These are phyloP conservation scores for Exophiala mesophila DNA, from an alignment of 2,329 filamentous ascomycete genomes.

Conservation along the genomic window DNA sequence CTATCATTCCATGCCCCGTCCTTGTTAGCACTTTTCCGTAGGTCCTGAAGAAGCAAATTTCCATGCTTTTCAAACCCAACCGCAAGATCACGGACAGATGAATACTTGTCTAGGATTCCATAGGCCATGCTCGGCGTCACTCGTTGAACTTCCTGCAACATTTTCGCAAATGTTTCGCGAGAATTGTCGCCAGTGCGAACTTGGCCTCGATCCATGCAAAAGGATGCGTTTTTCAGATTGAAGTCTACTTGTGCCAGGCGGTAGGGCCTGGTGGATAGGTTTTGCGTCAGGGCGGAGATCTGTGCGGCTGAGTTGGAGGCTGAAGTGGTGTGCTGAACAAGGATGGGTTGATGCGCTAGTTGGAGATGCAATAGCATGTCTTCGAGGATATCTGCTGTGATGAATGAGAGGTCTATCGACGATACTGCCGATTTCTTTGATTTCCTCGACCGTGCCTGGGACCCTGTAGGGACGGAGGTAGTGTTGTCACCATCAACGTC, in stretches of 20 bases:
- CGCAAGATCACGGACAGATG: conserved; percentile 54
- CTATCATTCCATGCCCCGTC: conserved; percentile 42
- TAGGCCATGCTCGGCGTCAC: conserved; percentile 69
- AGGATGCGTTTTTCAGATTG: conserved; percentile 51
- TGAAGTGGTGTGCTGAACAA: conserved; percentile 64
- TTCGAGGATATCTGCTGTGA: conserved; percentile 66
- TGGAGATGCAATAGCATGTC: conserved; percentile 67
- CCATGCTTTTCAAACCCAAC: conserved; percentile 56
- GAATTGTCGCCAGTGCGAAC: conserved; percentile 61
- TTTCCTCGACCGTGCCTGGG: conserved; percentile 25
- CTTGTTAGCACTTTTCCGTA: conserved; percentile 49
- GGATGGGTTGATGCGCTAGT: conserved; percentile 54
- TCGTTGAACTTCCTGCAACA: conserved; percentile 70
- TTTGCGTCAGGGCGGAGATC: conserved; percentile 69
- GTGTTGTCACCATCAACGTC: conserved; percentile 29
- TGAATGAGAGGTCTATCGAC: conserved; percentile 37
- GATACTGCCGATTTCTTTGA: conserved; percentile 38
- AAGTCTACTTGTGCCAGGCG: conserved; percentile 46
- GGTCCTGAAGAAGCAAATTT: conserved; percentile 56
- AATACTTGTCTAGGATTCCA: conserved; percentile 61
- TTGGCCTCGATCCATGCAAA: conserved; percentile 76
- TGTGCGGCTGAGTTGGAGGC: conserved; percentile 64
- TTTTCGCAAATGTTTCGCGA: conserved; percentile 63
- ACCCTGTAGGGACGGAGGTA: conserved; percentile 10
- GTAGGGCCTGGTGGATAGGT: conserved; percentile 73